Base-by-base conservation (phyloP, 2,329 filamentous ascomycete genomes). In the Colletotrichum lentis region DNA sequence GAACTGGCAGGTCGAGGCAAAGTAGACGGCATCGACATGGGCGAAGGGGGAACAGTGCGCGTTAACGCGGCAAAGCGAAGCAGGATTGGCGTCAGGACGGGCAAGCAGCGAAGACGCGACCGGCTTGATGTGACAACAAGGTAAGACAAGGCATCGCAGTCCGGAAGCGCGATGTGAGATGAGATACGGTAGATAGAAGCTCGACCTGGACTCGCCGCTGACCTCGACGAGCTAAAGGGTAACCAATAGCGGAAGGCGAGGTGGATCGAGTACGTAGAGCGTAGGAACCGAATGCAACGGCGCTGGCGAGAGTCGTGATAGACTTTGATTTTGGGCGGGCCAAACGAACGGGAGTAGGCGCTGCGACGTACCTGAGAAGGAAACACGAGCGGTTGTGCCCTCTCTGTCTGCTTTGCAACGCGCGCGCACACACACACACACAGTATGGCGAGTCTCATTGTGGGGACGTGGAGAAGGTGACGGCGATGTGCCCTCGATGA, bases 381-480 rank as follows among this genome's bases (percentile, higher is more conserved):
- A 50, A 60, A 65, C 62, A 41, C 35, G 54, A 55, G 64, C 47
- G 61, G 53, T 64, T 64, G 60, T 58, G 35, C 27, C 27, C 24
- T 37, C 24, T 58, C 27, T 31, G 27, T 31, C 27, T 31, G 27
- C 27, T 31, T 31, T 31, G 6, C 1, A 31, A 24, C 24, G 27
- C 7, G 27, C 8, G 27, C 27, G 27, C 27, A 31, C 27, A 6
- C 27, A 6, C 27, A 31, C 27, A 31, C 27, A 31, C 27, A 31
- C 6, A 55, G 53, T 47, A 20, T 18, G 49, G 35, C 31, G 18
- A 58, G 50, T 56, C 20, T n/a, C 49, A n/a, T 11, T 60, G 65
- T 61, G 65, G 65, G 65, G 65, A 60, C 62, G 65, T 65, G 65
- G 62, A 68, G 65, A 65, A 60, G 65, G 62, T 55, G 50, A 60